A percentile compares a stretch with the other conserved stretches of the same genome.
These are phyloP conservation scores for Plasmodium cynomolgi DNA, from an alignment of 169 alveolate species.

Conservation along the genomic window DNA sequence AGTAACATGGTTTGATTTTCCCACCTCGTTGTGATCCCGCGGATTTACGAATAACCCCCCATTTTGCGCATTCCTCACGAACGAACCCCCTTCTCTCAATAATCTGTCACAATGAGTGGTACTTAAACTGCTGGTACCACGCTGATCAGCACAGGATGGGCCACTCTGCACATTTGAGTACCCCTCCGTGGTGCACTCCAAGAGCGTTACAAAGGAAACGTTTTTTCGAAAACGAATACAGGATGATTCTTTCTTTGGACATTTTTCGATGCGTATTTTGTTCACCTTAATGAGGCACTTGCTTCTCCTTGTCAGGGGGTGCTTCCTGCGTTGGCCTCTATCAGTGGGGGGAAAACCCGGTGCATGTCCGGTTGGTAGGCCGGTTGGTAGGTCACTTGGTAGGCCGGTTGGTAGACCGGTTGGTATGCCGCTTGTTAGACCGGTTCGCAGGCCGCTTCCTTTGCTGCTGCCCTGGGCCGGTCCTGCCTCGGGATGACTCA, in stretches of 20 bases:
- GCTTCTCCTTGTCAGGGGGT: background rate
- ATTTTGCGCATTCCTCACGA: background rate
- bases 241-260: background rate
- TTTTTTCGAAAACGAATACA: conserved; percentile 9
- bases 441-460: background rate
- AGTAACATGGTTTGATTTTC: background rate
- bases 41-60: background rate
- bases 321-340: background rate
- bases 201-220: conserved; percentile 11
- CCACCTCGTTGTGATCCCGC: background rate
- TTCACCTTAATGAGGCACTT: conserved; percentile 8
- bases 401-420: too few species aligned
- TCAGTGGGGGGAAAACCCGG: background rate
- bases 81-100: background rate
- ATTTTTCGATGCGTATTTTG: background rate
- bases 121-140: background rate
- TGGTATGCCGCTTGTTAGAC: too few species aligned
- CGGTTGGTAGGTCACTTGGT: background rate
- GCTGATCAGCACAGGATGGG: background rate
- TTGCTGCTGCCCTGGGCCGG: background rate
- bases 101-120: background rate
- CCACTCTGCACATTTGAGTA: background rate
- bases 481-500: background rate
- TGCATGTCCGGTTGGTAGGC: background rate
- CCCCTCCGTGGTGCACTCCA: background rate